Base-by-base conservation (phyloP, 192 early-diverging fungal species). In the Phycomyces nitens region DNA sequence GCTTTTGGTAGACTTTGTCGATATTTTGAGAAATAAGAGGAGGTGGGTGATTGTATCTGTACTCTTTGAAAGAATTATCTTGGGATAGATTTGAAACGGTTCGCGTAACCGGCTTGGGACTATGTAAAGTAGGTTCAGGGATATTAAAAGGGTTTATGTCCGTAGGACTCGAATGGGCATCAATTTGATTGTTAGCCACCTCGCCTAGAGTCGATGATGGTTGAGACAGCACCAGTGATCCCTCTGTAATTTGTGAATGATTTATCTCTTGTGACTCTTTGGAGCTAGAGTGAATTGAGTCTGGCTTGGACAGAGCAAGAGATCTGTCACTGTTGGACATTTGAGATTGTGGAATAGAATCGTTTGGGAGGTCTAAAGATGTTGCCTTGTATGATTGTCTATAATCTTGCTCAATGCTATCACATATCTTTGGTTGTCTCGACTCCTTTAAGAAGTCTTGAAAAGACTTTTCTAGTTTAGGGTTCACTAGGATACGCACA, bases 1-100 rank as follows among this genome's bases (percentile, higher is more conserved):
- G 88, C 22, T 84, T 80, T 12, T 74, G 70, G 53, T 92, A 85
- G 0, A 82, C 64, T 8, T 81, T 43, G 34, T 82, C 44, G 0
- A 60, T 14, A 5, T 47, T 22, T 18, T 24, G 11, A 22, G 56
- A 47, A 20, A 66, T 39, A 20, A 29, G 18, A 29, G 70, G 70
- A 23, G 70, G 70, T 22, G 55, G 39, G 3, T n/a, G 15, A 7
- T 20, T 23, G 41, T 70, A 70, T 15, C n/a, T 49, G 26, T 23
- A 65, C n/a, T 50, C 43, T 49, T 23, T 27, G 18, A 34, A 44
- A 40, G 56, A 9, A 3, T 1, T 8, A 56, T 16, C 8, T 27
- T 47, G 15, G 5, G 18, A 47, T 11, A 18, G 11, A 2, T 16
- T 10, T 29, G 51, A 53, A 5, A 22, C 3, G n/a, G 21, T 2